A percentile compares a stretch with the other conserved stretches of the same genome.
Conservation (phyloP, 106 monocot species). For the Agapanthus africanus region DNA sequence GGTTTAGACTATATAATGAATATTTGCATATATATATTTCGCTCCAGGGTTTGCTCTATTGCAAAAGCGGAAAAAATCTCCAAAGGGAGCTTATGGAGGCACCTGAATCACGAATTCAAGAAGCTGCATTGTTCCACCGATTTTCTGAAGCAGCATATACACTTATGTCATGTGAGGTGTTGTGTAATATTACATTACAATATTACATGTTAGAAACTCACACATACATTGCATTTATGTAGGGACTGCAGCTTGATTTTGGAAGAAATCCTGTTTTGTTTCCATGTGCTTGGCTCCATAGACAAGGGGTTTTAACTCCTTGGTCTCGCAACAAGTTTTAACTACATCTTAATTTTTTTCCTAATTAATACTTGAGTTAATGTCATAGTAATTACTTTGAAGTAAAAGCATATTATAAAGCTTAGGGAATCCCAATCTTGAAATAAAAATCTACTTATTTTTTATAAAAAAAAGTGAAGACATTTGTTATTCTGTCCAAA, state of each 20-base stretch:
- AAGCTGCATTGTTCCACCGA: slow-evolving; percentile 63
- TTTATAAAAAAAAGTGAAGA: too few relatives aligned
- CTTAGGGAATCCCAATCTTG: too few relatives aligned
- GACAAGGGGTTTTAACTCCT: slow-evolving; percentile 92
- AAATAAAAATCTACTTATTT: too few relatives aligned
- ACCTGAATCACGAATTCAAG: slow-evolving; percentile 45
- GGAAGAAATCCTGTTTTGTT: slow-evolving; percentile 91
- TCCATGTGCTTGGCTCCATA: slow-evolving; percentile 85
- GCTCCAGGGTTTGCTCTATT: slow-evolving; percentile 77
- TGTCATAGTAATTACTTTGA: background rate
- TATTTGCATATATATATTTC: slow-evolving; percentile 41
- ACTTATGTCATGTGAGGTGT: slow-evolving; percentile 22
- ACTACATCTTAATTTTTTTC: background rate
- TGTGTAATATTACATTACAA: slow-evolving; percentile 32
- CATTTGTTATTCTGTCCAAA: too few relatives aligned
- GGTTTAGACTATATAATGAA: too few relatives aligned
- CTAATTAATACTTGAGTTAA: background rate
- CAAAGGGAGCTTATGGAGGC: slow-evolving; percentile 49
- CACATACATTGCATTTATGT: slow-evolving; percentile 15
- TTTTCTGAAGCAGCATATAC: slow-evolving; percentile 99
- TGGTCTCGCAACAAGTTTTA: slow-evolving; percentile 73
- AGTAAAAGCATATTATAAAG: too few relatives aligned
- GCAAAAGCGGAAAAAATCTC: slow-evolving; percentile 46
- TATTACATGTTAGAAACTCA: background rate
- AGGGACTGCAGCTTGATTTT: slow-evolving; percentile 95